Evolutionary conservation across 1,139 yeast genomes (phyloP).

Genomic region (Diutina neorugosa): DNA sequence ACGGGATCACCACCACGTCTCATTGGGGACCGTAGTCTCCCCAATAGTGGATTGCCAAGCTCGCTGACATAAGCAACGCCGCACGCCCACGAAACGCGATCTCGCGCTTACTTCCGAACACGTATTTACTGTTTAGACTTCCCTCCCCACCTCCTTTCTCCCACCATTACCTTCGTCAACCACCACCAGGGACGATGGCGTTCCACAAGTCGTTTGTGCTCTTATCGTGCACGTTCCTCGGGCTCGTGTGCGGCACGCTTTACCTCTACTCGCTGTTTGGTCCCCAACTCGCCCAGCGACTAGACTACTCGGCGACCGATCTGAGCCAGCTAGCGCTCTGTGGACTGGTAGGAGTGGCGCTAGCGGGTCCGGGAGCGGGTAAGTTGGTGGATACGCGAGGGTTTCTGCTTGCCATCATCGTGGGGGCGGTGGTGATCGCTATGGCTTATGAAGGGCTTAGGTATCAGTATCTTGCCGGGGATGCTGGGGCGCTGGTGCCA

Average conservation of each 20-base stretch:
- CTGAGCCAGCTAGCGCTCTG: slow-evolving; percentile 44
- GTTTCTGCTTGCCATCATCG: slow-evolving; percentile 27
- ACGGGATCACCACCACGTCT: too few relatives aligned
- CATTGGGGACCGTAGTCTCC: too few relatives aligned
- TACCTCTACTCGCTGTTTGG: slow-evolving; percentile 50
- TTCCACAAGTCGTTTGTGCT: slow-evolving; percentile 21
- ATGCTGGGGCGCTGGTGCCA: slow-evolving; percentile 14
- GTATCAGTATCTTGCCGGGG: slow-evolving; percentile 25
- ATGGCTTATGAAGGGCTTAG: slow-evolving; percentile 36
- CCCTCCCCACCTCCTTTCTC: not conserved
- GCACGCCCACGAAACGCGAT: not conserved
- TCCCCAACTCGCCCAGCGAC: slow-evolving; percentile 46
- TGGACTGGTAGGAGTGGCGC: slow-evolving; percentile 48
- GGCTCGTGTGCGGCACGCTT: slow-evolving; percentile 49
- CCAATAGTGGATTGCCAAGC: not conserved
- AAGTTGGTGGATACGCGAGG: slow-evolving; percentile 44
- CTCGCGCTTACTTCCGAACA: not conserved
- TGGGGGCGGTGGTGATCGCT: slow-evolving; percentile 33
- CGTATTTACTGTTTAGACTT: not conserved
- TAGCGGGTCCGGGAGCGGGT: slow-evolving; percentile 49
- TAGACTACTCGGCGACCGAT: slow-evolving; percentile 41
- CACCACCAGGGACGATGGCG: slow-evolving; percentile 2
- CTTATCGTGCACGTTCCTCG: slow-evolving; percentile 35
- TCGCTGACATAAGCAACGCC: not conserved
- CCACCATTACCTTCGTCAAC: not conserved